These are phyloP conservation scores for Astragalus glycyphyllos DNA, from an alignment of 306 rosid species.

Conservation along the genomic window DNA sequence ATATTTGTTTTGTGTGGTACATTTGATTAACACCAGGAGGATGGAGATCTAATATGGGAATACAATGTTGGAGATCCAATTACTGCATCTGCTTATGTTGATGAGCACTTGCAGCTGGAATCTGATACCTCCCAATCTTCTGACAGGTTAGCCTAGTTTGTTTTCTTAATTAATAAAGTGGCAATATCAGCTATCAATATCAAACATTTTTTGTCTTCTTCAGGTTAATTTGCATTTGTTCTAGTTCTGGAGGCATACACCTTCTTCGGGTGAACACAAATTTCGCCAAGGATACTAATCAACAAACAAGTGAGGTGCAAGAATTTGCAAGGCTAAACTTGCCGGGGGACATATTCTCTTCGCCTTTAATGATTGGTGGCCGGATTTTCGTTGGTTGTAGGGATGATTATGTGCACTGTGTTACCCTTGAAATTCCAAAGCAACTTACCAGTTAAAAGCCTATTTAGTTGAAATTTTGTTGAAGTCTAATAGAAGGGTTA, in stretches of 20 bases:
- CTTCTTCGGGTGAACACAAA: conserved; percentile 58
- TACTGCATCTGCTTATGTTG: conserved; percentile 81
- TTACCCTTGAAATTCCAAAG: conserved; percentile 52
- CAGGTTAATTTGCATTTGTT: conserved; percentile 79
- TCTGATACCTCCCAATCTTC: conserved; percentile 50
- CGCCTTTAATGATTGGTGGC: conserved; percentile 86
- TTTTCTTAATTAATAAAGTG: conserved; percentile 2
- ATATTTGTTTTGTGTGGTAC: conserved; percentile 31
- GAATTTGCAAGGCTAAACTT: conserved; percentile 67
- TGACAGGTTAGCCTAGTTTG: conserved; percentile 61
- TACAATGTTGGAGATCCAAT: conserved; percentile 79
- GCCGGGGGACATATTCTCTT: conserved; percentile 77
- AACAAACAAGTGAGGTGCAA: conserved; percentile 46
- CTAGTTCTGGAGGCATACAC: conserved; percentile 76
- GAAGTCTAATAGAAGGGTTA: background rate
- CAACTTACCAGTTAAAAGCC: conserved; percentile 25
- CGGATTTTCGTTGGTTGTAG: conserved; percentile 84
- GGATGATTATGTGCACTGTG: conserved; percentile 79
- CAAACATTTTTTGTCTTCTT: background rate
- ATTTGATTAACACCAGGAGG: conserved; percentile 58
- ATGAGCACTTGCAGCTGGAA: conserved; percentile 65
- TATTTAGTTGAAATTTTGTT: conserved; percentile 30
- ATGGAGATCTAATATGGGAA: conserved; percentile 72
- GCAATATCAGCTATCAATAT: background rate
- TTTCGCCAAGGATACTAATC: conserved; percentile 26